These are phyloP conservation scores for Nakazawaea molendinolei DNA, from an alignment of 805 yeast species.

Conservation along the genomic window DNA sequence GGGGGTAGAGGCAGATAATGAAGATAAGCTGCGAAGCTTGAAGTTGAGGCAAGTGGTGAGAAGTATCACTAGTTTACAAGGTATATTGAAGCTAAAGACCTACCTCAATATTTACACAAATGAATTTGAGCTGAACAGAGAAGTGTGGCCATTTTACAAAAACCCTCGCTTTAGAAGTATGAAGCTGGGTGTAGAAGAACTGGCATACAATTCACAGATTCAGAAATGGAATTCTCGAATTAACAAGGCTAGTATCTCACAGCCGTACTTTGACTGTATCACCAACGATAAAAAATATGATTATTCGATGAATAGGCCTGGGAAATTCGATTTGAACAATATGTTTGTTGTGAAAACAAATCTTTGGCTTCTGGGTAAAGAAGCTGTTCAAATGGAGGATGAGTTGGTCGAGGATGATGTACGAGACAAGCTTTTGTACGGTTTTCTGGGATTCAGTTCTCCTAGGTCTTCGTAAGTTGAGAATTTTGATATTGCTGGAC, in stretches of 20 bases:
- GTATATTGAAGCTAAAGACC: background rate
- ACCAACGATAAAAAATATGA: background rate
- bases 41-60: slow-evolving; percentile 1
- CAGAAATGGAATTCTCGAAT: background rate
- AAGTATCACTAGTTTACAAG: slow-evolving; percentile 4
- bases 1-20: background rate
- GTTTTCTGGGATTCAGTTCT: slow-evolving; percentile 9
- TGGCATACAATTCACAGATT: too few relatives aligned
- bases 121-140: background rate
- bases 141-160: background rate
- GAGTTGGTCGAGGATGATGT: slow-evolving; percentile 1
- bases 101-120: background rate
- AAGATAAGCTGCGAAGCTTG: background rate
- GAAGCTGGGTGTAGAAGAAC: too few relatives aligned
- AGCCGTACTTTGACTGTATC: slow-evolving; percentile 7
- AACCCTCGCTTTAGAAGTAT: too few relatives aligned
- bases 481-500: too few relatives aligned
- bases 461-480: too few relatives aligned
- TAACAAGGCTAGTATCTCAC: slow-evolving; percentile 1
- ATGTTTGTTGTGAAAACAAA: slow-evolving; percentile 3
- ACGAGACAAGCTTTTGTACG: slow-evolving; percentile 7
- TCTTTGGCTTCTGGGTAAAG: slow-evolving; percentile 1
- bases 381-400: background rate
- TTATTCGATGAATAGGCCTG: background rate
- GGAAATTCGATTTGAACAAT: slow-evolving; percentile 6